Base-by-base conservation (phyloP, 768 basidiomycete genomes). In the Lactarius hengduanensis region DNA sequence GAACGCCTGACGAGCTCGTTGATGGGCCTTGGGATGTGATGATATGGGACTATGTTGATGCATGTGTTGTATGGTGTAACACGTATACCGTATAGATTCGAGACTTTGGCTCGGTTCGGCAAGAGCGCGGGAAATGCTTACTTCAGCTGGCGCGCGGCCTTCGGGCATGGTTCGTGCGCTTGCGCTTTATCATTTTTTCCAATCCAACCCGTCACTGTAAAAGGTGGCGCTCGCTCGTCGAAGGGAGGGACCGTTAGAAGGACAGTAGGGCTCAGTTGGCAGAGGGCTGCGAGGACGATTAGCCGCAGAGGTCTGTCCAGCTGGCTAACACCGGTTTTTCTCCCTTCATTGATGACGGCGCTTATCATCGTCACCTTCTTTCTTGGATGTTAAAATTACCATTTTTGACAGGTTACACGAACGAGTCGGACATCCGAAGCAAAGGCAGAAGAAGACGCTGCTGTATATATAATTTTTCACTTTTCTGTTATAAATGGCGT, bases 1-100 rank as follows among this genome's bases (percentile, higher is more conserved):
- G 86, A 89, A 72, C 81, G 92, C 65, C 76, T 94, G 66, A 83
- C 82, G 63, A 81, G 80, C 57, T 86, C 85, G 43, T 75, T 93
- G 62, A 81, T 91, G 79, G 86, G 82, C 11, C 73, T 89, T 9
- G 76, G 78, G 18, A 77, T 78, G 77, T 78, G 70, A 65, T 32
- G 50, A 53, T 34, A 15, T 63, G 41, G 38, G 47, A 32, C 53
- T 28, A 15, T 55, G 16, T 55, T 8, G 16, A 18, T 10, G 28
- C 22, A 20, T 26, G 60, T 61, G 26, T 26, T n/a, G n/a, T 50
- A 50, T 10, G 13, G 47, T 32, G 8, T 32, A 32, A 34, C 32
- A 30, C 30, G 4, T 32, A 30, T 55, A n/a, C 9, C 3, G 36
- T 13, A 6, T 40, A 40, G 38, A 40, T 40, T 40, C 15, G 38